Base-by-base conservation (phyloP, 1,139 yeast genomes). In the Debaryomyces sp. region DNA sequence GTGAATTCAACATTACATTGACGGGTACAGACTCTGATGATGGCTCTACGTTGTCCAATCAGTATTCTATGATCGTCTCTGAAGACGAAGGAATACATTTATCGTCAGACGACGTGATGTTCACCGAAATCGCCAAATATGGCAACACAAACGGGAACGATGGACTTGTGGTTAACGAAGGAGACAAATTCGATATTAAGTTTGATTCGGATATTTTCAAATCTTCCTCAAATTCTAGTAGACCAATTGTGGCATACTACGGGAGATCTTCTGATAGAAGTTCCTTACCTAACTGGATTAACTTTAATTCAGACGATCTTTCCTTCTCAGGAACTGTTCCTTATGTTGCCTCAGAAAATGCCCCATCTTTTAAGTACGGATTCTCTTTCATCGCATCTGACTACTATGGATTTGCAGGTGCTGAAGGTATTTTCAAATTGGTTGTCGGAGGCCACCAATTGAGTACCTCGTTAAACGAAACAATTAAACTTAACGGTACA, bases 301-400 rank as follows among this genome's bases (percentile, higher is more conserved):
- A 69, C 48, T 94, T 92, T 62, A 82, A 89, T 61, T 64, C 84
- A 8, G 70, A 74, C 37, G 74, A 71, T 47, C 68, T 89, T 53
- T 78, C 87, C n/a, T 92, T 91, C 64, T 75, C 83, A 36, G 99
- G 99, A 36, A 84, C 85, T 1, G 94, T 96, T 0, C 99, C 99
- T 4, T 73, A 87, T 7, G 89, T 89, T 27, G 86, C 88, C 56
- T 88, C 97, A 2, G 77, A 80, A 10, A 85, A 89, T 58, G 99
- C 99, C 1, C 97, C 98, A 10, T 89, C 96, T 29, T 77, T 82
- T 58, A 73, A 76, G 44, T 94, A 84, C 63, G 80, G 82, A n/a
- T 82, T 95, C 54, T 76, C 83, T 46, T 77, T 92, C 55, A 82
- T 91, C 50, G 97, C 92, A 2, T 74, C 96, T 2, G 97, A 92